Evolutionary conservation across 352 stramenopile genomes (phyloP), one percentile per base, ranked within the genome.

Genomic region (Phytophthora multivora): DNA sequence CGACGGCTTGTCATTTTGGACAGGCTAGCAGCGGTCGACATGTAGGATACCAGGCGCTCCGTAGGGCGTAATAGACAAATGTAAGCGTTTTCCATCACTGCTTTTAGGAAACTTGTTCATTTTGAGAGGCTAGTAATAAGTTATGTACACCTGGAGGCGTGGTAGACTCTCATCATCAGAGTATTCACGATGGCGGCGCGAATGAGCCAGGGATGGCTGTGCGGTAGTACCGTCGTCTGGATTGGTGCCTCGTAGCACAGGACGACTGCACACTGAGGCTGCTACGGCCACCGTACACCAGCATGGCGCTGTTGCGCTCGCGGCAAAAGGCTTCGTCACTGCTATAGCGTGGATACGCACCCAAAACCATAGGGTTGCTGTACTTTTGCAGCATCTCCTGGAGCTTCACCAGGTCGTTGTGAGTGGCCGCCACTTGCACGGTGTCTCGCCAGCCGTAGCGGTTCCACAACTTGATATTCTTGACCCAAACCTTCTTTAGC

Each of bases 371-470:
- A 5, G 25, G 26, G 13, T 48, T 43, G n/a, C 26, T 62, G 49
- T 56, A 19, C 1, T 45, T 58, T 31, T 66, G 62, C 16, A 76
- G 53, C 47, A 60, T 57, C 39, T 71, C 45, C 18, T 86, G 67
- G 8, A 92, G 79, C 28, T 63, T 55, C 16, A 68, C 46, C 3
- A 67, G 53, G 50, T 90, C 80, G 25, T 58, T 59, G 26, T 66
- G 68, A 6, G 70, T 63, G 0, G 75, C 83, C 1, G 59, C 52
- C 28, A 92, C 69, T 16, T 76, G 57, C 43, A 68, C 63, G 0
- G 76, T 80, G 7, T 89, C 83, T 43, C 77, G 67, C 83, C 83
- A 92, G 23, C 79, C 83, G 48, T 85, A 90, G 43, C 80, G 80
- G 19, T 85, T 86, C 83, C 83, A 92, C 28, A 75, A 64, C 16